Evolutionary conservation across 2,329 filamentous ascomycete genomes (phyloP), one percentile per base, ranked within the genome.

Genomic region (Aspergillus piperis): DNA sequence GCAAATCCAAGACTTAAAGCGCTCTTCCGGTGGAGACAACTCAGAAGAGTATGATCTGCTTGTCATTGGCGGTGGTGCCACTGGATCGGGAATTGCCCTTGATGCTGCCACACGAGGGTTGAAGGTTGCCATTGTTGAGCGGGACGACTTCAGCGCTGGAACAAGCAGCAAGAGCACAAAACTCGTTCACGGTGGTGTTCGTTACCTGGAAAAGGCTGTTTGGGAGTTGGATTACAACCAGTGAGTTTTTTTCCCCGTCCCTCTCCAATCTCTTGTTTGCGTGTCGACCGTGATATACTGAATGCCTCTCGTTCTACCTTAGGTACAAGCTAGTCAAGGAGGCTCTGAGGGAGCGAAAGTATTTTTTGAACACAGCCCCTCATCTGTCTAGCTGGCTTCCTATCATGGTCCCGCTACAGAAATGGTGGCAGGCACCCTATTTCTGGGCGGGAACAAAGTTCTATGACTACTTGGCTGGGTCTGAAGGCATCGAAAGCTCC

Each of bases 151-250:
- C 74, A 88, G 88, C 68, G 84, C 88, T 63, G 90, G 91, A 30
- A 94, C 90, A 42, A 92, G 89, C 80, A 91, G 89, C 76, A 94
- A 94, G 81, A 92, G 89, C 79, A 95, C 90, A 52, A 95, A 95
- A 78, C 83, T 95, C 56, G 91, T 95, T 17, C 90, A 95, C 77
- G 90, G 90, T 67, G 90, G 90, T 71, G 91, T 95, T 61, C 86
- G 90, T 66, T 95, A 94, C 73, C 82, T 95, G 60, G 91, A 95
- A 76, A 95, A 95, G 81, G 90, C 90, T 57, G 87, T 95, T 53
- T 92, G 88, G 88, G 90, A 93, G 74, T 81, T 94, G 69, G 90
- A 95, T 76, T 93, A 92, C 75, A 88, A 88, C 67, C 90, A 95
- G 83, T 90, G 71, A 73, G 77, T 69, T 57, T 58, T 23, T 32